Conservation (phyloP, 164 flowering plant genomes). For the Dillenia suffruticosa region DNA sequence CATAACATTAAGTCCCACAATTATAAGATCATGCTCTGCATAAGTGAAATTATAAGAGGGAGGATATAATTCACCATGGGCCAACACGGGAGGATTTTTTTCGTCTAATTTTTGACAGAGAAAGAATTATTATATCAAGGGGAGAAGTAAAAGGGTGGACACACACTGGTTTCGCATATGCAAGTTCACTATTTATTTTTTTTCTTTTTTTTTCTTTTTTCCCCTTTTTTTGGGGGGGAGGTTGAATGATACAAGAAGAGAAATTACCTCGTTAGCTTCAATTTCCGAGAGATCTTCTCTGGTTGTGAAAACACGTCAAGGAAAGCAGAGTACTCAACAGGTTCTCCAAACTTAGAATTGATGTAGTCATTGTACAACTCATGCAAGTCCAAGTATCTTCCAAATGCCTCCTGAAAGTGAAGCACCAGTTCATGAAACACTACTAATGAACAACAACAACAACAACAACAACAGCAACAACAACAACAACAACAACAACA, state of each 20-base stretch:
- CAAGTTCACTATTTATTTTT: not conserved
- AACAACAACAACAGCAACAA: not conserved
- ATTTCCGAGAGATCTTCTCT: conserved; percentile 54
- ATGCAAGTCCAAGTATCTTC: conserved; percentile 88
- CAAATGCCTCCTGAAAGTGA: conserved; percentile 74
- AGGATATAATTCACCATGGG: no score
- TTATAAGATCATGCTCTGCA: no score
- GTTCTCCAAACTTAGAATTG: conserved; percentile 84
- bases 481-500: not conserved
- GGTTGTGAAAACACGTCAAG: conserved; percentile 73
- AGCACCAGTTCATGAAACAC: not conserved
- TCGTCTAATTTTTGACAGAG: no score
- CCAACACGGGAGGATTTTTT: no score
- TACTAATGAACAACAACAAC: not conserved
- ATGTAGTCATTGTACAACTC: conserved; percentile 79
- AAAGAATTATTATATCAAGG: no score
- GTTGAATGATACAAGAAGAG: not conserved
- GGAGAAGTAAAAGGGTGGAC: no score
- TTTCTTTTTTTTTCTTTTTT: no score
- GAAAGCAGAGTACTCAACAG: conserved; percentile 75
- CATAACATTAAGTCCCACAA: conserved; percentile 5
- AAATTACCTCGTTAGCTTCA: conserved; percentile 63
- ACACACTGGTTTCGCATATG: not conserved
- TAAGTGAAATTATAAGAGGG: no score
- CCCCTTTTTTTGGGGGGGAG: no score